phyloP scores from a whole-genome alignment of 257 asterid genomes.

The Solanum habrochaites region DNA sequence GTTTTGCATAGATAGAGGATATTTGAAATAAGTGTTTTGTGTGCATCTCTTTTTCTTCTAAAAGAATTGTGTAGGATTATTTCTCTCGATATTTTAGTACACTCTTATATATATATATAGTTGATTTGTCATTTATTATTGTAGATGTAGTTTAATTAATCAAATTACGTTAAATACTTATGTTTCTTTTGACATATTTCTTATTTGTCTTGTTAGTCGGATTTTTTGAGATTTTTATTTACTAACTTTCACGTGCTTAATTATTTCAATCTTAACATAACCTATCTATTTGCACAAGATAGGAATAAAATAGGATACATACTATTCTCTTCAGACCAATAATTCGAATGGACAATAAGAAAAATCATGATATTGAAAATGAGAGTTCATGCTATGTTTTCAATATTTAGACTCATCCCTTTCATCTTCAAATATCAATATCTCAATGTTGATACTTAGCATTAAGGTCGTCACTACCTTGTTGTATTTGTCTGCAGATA shows the following conservation, averaged over 20 bases:
- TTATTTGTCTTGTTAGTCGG: neutral
- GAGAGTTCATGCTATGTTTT: neutral
- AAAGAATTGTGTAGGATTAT: neutral
- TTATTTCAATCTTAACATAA: too few species aligned
- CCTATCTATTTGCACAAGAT: fast-evolving
- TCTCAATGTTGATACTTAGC: neutral
- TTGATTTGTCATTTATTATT: neutral
- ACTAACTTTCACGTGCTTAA: neutral
- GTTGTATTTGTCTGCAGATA: neutral
- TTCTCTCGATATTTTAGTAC: neutral
- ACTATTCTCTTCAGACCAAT: fast-evolving
- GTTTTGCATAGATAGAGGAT: neutral
- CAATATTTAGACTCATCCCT: neutral
- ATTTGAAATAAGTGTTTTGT: neutral
- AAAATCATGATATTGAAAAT: neutral
- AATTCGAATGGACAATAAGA: neutral
- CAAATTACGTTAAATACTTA: too few species aligned
- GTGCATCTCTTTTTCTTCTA: neutral
- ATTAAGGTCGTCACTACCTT: neutral
- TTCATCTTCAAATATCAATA: neutral
- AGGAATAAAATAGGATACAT: neutral
- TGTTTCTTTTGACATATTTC: too few species aligned
- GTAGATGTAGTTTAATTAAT: too few species aligned
- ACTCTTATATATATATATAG: neutral
- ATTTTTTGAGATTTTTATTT: too few species aligned